Conservation (phyloP, 352 stramenopile genomes). For the Pythium guiyangense region DNA sequence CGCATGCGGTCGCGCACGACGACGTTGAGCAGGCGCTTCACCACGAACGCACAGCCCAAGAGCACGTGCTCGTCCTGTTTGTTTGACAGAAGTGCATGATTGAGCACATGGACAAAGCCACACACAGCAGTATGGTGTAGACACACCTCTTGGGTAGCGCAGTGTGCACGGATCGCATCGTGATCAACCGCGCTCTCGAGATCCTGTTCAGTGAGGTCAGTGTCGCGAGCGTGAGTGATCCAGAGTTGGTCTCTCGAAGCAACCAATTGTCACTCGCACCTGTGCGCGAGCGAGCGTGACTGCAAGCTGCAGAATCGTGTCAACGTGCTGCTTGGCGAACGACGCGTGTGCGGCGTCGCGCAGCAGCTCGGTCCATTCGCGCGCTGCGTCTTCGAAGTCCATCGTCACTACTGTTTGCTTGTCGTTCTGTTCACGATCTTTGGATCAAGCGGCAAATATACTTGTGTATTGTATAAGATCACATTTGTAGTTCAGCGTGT, state of each 20-base stretch:
- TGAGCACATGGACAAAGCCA: too few species aligned
- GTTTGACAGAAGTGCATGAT: neutral
- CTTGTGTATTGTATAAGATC: too few species aligned
- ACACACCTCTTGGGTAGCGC: conserved; percentile 13
- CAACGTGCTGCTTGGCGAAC: conserved; percentile 25
- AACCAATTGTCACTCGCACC: neutral
- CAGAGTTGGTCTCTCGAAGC: neutral
- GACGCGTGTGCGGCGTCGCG: conserved; percentile 13
- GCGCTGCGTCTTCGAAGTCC: conserved; percentile 25
- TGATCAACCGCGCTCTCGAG: too few species aligned
- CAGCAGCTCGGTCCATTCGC: conserved; percentile 44
- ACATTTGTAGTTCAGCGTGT: too few species aligned
- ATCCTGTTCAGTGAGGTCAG: too few species aligned
- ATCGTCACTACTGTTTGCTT: neutral
- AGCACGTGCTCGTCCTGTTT: conserved; percentile 38
- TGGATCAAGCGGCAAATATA: neutral
- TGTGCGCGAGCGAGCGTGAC: conserved; percentile 24
- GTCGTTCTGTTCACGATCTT: neutral
- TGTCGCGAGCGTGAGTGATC: neutral
- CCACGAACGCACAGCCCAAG: conserved; percentile 23
- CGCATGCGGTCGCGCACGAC: conserved; percentile 43
- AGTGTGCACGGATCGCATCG: too few species aligned
- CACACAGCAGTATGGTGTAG: too few species aligned
- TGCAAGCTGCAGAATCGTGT: conserved; percentile 25
- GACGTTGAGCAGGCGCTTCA: conserved; percentile 41